Evolutionary conservation across 1,284 basidiomycete genomes (phyloP).

Genomic region (Ceratobasidium theobromae): DNA sequence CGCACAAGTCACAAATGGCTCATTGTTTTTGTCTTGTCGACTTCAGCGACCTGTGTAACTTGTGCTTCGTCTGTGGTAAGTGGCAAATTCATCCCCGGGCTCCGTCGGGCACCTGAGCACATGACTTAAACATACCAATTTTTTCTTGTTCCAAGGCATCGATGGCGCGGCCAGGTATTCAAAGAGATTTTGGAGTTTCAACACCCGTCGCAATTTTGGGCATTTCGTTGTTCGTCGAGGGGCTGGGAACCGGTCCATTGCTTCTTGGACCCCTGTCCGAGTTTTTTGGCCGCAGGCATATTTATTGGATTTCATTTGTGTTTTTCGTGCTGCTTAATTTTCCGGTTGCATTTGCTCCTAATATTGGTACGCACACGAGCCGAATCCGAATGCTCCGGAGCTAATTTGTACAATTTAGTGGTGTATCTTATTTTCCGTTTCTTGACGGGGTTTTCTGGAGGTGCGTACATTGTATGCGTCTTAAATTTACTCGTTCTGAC

Average conservation of each 20-base stretch:
- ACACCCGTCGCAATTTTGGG: constrained; percentile 61
- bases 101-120: not conserved
- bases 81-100: constrained; percentile 26
- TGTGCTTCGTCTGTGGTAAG: constrained; percentile 70
- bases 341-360: constrained; percentile 67
- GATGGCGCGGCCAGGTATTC: constrained; percentile 64
- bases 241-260: constrained; percentile 42
- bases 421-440: constrained; percentile 60
- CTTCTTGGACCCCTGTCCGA: constrained; percentile 45
- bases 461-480: not conserved
- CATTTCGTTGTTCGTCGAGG: constrained; percentile 51
- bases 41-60: constrained; percentile 62
- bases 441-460: constrained; percentile 48
- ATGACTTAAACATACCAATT: constrained; percentile 27
- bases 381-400: constrained; percentile 33
- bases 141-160: constrained; percentile 51
- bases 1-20: constrained; percentile 57
- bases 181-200: constrained; percentile 59
- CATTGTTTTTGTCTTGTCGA: constrained; percentile 56
- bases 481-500: not conserved
- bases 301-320: constrained; percentile 56
- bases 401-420: constrained; percentile 42
- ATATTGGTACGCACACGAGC: constrained; percentile 49
- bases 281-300: constrained; percentile 46
- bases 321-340: constrained; percentile 58